Conservation (phyloP, 1,139 yeast genomes). For the Yamadazyma sp. region DNA sequence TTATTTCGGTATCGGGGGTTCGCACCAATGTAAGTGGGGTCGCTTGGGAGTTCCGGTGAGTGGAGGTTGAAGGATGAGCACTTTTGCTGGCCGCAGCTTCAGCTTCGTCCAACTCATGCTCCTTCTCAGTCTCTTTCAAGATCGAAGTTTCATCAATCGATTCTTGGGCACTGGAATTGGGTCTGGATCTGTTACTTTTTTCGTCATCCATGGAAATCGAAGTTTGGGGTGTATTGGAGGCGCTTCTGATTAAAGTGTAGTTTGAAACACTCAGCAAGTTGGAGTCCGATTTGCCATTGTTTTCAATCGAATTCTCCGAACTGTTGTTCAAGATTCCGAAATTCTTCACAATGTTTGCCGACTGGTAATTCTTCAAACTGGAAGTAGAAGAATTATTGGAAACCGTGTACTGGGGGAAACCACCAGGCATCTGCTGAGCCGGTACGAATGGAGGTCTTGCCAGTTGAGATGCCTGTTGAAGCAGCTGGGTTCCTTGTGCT, state of each 20-base stretch:
- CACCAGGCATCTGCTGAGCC: constrained; percentile 1
- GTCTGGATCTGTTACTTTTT: constrained; percentile 10
- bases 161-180: constrained; percentile 8
- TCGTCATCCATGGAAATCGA: constrained; percentile 26
- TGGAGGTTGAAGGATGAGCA: background rate
- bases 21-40: background rate
- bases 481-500: too few relatives aligned
- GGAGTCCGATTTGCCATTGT: constrained; percentile 18
- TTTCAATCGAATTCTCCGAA: constrained; percentile 14
- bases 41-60: too few relatives aligned
- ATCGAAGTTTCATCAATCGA: constrained; percentile 9
- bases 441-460: too few relatives aligned
- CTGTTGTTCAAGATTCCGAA: constrained; percentile 12
- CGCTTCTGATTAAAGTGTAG: constrained; percentile 27
- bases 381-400: constrained; percentile 17
- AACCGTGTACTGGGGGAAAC: constrained; percentile 1
- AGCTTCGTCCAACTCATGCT: constrained; percentile 2
- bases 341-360: constrained; percentile 14
- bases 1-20: constrained; percentile 9
- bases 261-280: constrained; percentile 26
- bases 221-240: constrained; percentile 40
- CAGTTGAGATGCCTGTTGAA: too few relatives aligned
- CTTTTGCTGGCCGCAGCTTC: background rate
- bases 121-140: constrained; percentile 9
- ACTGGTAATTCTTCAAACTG: constrained; percentile 16